Evolutionary conservation across 2,329 filamentous ascomycete genomes (phyloP), one percentile per base, ranked within the genome.

Genomic region (Hymenoscyphus infarciens): DNA sequence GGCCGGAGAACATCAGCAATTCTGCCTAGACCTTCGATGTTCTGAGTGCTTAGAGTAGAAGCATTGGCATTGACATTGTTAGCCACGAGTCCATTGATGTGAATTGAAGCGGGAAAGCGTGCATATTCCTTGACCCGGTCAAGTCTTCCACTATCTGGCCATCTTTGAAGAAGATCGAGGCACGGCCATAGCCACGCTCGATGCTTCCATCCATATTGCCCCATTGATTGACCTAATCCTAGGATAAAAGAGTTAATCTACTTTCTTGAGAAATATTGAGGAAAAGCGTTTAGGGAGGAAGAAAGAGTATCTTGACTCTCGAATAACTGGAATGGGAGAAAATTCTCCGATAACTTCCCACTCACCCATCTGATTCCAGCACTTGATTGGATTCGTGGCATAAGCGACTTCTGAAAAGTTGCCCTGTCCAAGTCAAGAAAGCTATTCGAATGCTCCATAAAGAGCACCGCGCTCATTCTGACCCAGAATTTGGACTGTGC

Each of bases 51-150:
- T 10, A 90, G 76, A 0, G 88, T 75, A 0, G 78, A 79, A 1
- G 82, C 77, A 68, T 90, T 85, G 4, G 88, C 87, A 68, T 91
- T 91, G 70, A 90, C 88, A 63, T 91, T 91, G 76, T 90, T 91
- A 69, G 89, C 79, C 2, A 90, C 76, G 10, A 89, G 78, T 0
- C 80, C 88, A 66, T 91, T 91, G 67, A 91, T 75, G 15, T 86
- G 77, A 35, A 90, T 81, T 0, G 87, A 90, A 2, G 87, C 82
- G 15, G 90, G 75, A 2, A 91, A 78, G 1, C 87, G 86, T 1
- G 84, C 87, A 66, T 89, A 90, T 66, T 87, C 78, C 5, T 78
- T 75, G 0, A 82, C 84, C 0, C 87, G 83, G 82, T 84, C 19
- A 87, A 77, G 64, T 90, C 82, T 3, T 82, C 76, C n/a, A 82